Evolutionary conservation across 305 asterid genomes (phyloP), one percentile per base, ranked within the genome.

Genomic region (Fraxinus sp.): DNA sequence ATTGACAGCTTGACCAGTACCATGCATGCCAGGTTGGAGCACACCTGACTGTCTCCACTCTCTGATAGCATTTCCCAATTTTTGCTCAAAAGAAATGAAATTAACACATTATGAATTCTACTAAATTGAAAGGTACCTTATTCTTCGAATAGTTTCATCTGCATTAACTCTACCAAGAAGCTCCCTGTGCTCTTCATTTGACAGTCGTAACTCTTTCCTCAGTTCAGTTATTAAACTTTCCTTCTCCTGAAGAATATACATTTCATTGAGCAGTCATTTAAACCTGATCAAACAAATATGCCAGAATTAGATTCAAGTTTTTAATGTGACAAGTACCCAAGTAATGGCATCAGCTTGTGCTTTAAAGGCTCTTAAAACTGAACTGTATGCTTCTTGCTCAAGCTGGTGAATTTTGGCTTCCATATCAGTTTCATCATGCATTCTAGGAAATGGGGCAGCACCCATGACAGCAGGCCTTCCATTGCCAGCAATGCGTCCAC

Each of bases 341-440:
- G 97, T 84, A 85, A 95, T 87, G 77, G 98, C 93, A 92, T 94
- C 98, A 57, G 91, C 93, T 90, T 95, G 98, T 77, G 97, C 98
- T 92, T 92, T 95, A 88, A 95, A 94, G 64, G 98, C 98, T 89
- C 98, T 88, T 84, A 95, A 87, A 89, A 94, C 90, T 13, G 98
- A 92, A 90, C 89, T 87, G 88, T 95, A 95, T 72, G 98, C 98
- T 83, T 95, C 98, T 87, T 92, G 95, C 92, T 94, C 97, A 80
- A 95, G 90, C 84, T 93, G 94, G 90, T 92, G 98, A 84, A 95
- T 92, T 85, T 89, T 88, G 81, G 91, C 86, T 88, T 92, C 95
- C 94, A 93, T 92, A 82, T 95, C 96, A 49, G 89, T 83, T 41
- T 91, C 93, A 33, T 89, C 92, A 75, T 88, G 85, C 87, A 86